Conservation (phyloP, 2,329 filamentous ascomycete species). For the Pseudovirgaria hyperparasitica region DNA sequence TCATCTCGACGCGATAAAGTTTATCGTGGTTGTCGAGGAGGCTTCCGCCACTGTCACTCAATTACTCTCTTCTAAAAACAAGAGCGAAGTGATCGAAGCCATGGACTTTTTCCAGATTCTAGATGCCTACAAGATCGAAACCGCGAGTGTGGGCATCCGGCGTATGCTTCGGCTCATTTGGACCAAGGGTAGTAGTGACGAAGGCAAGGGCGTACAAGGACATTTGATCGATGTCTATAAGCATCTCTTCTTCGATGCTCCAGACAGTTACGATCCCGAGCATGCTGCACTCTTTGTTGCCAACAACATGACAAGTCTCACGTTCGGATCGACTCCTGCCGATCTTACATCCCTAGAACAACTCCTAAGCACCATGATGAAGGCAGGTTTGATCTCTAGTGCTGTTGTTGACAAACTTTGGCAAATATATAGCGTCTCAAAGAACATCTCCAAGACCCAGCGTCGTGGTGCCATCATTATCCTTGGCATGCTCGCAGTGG, state of each 20-base stretch:
- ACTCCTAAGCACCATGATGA: slow-evolving; percentile 95
- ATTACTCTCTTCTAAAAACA: slow-evolving; percentile 86
- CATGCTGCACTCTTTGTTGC: slow-evolving; percentile 93
- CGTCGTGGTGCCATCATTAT: slow-evolving; percentile 90
- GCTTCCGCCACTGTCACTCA: slow-evolving; percentile 74
- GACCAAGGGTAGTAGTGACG: slow-evolving; percentile 98
- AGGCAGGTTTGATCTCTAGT: slow-evolving; percentile 72
- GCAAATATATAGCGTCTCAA: slow-evolving; percentile 94
- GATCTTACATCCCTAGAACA: slow-evolving; percentile 94
- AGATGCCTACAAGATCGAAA: slow-evolving; percentile 91
- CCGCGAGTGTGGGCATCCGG: slow-evolving; percentile 81
- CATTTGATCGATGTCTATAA: slow-evolving; percentile 97
- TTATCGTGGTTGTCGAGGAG: slow-evolving; percentile 81
- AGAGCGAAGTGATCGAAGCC: slow-evolving; percentile 95
- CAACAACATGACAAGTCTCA: slow-evolving; percentile 97
- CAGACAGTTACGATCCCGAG: slow-evolving; percentile 73
- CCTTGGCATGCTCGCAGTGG: slow-evolving; percentile 88
- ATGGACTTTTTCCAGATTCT: slow-evolving; percentile 97
- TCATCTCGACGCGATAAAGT: slow-evolving; percentile 83
- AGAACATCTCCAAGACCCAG: slow-evolving; percentile 85
- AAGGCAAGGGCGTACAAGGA: slow-evolving; percentile 94
- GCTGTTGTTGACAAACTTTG: slow-evolving; percentile 84
- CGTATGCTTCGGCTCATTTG: slow-evolving; percentile 95
- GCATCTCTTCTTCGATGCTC: slow-evolving; percentile 89
- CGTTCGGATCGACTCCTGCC: slow-evolving; percentile 86